phyloP scores from a whole-genome alignment of 257 asterid genomes.

The Solanum clarkiae region DNA sequence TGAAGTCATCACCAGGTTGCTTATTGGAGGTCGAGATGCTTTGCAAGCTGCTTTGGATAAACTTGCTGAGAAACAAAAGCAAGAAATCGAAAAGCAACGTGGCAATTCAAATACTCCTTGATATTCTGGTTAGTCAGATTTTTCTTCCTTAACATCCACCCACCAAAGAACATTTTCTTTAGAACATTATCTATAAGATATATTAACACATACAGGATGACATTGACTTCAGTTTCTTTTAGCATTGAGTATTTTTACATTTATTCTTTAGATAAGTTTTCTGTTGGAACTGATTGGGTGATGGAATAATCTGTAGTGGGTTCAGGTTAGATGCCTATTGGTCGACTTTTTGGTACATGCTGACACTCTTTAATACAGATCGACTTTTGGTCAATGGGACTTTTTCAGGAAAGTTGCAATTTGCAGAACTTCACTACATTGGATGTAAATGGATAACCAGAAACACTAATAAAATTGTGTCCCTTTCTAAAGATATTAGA shows the following conservation, averaged over 20 bases:
- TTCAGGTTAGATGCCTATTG: neutral
- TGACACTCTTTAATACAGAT: neutral
- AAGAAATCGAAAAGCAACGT: constrained; percentile 55
- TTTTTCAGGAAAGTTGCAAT: neutral
- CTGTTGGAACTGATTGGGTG: neutral
- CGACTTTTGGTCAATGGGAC: neutral
- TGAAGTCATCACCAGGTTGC: constrained; percentile 59
- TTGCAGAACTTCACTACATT: neutral
- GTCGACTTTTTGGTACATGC: neutral
- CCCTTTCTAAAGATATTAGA: neutral
- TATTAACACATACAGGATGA: neutral
- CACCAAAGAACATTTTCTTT: neutral
- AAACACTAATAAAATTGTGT: neutral
- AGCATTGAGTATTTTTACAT: neutral
- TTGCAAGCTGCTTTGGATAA: constrained; percentile 77
- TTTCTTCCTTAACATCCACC: neutral
- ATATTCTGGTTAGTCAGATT: neutral
- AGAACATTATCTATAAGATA: neutral
- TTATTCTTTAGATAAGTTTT: neutral
- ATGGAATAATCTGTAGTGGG: neutral
- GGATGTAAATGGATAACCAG: neutral
- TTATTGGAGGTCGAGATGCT: constrained; percentile 84
- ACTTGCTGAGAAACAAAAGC: constrained; percentile 90
- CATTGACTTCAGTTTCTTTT: neutral
- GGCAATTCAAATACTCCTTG: constrained; percentile 12